phyloP scores from a whole-genome alignment of 2,329 filamentous ascomycete species.

The Aspergillus chevalieri region DNA sequence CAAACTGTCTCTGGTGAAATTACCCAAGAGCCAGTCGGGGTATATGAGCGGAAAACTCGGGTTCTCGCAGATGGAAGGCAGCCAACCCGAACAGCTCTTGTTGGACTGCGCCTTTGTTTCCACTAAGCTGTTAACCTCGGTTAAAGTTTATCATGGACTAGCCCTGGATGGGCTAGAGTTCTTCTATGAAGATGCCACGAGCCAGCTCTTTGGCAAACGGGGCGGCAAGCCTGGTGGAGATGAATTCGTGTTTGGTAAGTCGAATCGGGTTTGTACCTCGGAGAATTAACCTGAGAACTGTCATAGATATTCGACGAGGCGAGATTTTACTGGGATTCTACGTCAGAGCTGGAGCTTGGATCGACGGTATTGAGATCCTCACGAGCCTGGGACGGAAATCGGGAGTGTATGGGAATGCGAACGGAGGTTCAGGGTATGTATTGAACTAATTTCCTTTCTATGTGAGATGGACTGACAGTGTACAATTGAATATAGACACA shows the following conservation, averaged over 20 bases:
- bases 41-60: conserved; percentile 73
- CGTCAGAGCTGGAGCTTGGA: conserved; percentile 69
- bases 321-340: conserved; percentile 85
- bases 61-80: conserved; percentile 63
- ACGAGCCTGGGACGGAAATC: conserved; percentile 86
- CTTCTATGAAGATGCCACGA: conserved; percentile 78
- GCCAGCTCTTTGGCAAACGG: conserved; percentile 77
- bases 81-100: conserved; percentile 64
- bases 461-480: conserved; percentile 6
- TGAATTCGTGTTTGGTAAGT: conserved; percentile 70
- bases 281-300: conserved; percentile 16
- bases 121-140: conserved; percentile 66
- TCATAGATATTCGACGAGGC: conserved; percentile 68
- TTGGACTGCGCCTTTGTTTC: conserved; percentile 63
- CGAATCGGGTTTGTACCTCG: conserved; percentile 4
- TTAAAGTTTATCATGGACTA: conserved; percentile 70
- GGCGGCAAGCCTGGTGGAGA: conserved; percentile 65
- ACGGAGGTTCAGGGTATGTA: conserved; percentile 75
- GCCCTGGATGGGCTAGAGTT: conserved; percentile 86
- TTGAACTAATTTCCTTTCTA: neutral
- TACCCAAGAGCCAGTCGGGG: conserved; percentile 67
- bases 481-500: conserved; percentile 55
- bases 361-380: conserved; percentile 83
- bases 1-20: conserved; percentile 66
- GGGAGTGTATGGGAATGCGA: conserved; percentile 72